Evolutionary conservation across 2,329 filamentous ascomycete genomes (phyloP), one percentile per base, ranked within the genome.

Genomic region (Podosphaera xanthii): DNA sequence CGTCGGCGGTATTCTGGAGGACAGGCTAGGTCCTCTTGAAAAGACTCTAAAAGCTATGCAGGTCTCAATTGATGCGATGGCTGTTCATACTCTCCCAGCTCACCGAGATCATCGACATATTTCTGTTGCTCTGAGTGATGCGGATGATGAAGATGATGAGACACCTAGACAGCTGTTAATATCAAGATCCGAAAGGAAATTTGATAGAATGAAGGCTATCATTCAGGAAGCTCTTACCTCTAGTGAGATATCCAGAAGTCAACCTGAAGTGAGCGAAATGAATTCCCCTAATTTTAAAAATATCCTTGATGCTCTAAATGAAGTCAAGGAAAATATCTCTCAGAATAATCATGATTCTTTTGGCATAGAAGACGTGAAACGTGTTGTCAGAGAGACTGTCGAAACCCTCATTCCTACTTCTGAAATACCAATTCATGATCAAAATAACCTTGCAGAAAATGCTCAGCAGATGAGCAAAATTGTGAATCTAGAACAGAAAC

Each of bases 111-210:
- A 79, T 63, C 80, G 82, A 64, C 87, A 83, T 69, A 71, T 80
- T 48, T 90, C 86, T 54, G 80, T 76, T n/a, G 85, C 88, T 36
- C 67, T 77, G 2, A 82, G 94, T 61, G 96, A 91, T 68, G 92
- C 97, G 71, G 91, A 92, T 9, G 91, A 97, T 69, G 90, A 94
- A 63, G 89, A 95, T 36, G 90, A 94, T 64, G 86, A 78, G 46
- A 73, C 72, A 44, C 72, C 76, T 62, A 76, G 81, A 68, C 82
- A 87, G 58, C 85, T 86, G 4, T 77, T 83, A 64, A 96, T 90
- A 64, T 87, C 89, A 22, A 79, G 80, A 60, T 79, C 83, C 62
- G 88, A 94, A 67, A 83, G 83, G 65, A 87, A 81, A 65, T 71
- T 90, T 65, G 89, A 96, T 60, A 88, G 91, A 69, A 87, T 98